phyloP scores from a whole-genome alignment of 352 stramenopile species.

The Globisporangium nodosum region DNA sequence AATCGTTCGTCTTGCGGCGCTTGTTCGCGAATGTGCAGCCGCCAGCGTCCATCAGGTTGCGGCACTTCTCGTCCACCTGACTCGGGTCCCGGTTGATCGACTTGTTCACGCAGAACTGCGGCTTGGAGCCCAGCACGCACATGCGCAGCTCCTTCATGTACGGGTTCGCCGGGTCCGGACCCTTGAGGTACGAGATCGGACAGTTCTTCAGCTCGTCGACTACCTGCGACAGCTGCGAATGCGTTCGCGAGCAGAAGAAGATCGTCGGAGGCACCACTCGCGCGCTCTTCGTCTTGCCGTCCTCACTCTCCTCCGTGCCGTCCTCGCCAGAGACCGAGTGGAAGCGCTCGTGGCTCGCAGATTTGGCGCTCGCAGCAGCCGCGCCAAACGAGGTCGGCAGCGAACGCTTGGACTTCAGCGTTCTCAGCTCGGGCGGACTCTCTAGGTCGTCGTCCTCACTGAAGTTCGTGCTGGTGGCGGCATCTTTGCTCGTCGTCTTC shows the following conservation, averaged over 20 bases:
- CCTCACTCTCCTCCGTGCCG: neutral
- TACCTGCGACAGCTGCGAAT: conserved; percentile 82
- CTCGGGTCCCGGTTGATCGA: conserved; percentile 55
- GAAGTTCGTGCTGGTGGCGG: neutral
- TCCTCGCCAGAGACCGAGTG: conserved; percentile 9
- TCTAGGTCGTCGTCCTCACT: conserved; percentile 3
- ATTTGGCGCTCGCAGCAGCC: neutral
- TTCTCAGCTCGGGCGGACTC: conserved; percentile 7
- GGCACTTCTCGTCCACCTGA: conserved; percentile 77
- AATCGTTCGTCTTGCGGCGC: conserved; percentile 40
- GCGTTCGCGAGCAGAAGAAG: conserved; percentile 86
- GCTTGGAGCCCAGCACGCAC: conserved; percentile 75
- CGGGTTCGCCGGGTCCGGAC: conserved; percentile 28
- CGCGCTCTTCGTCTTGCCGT: conserved; percentile 1
- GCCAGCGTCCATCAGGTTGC: conserved; percentile 42
- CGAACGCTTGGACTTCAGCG: conserved; percentile 13
- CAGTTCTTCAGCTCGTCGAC: conserved; percentile 78
- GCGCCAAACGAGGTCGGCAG: conserved; percentile 24
- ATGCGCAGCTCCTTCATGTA: conserved; percentile 52
- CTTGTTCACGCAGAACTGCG: conserved; percentile 75
- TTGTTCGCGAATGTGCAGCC: conserved; percentile 56
- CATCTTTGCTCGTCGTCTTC: neutral
- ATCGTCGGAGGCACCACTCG: conserved; percentile 54
- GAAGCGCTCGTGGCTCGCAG: conserved; percentile 14
- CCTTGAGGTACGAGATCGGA: conserved; percentile 50